phyloP scores from a whole-genome alignment of 106 monocot species.

The Alisma plantagoaquatica region DNA sequence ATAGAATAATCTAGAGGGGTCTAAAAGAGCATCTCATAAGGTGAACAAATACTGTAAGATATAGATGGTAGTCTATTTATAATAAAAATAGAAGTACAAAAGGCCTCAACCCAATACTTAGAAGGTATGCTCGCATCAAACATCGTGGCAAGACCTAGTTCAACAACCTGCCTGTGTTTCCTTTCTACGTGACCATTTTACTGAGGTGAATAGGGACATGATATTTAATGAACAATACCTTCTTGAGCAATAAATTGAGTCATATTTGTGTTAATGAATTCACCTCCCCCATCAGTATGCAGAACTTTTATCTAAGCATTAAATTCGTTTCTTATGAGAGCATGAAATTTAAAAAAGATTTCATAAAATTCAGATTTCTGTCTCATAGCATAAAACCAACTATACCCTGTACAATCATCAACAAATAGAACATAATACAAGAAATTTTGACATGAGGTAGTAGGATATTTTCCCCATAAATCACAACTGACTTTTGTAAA shows the following conservation, averaged over 20 bases:
- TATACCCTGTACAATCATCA: slow-evolving; percentile 1
- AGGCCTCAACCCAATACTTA: neutral
- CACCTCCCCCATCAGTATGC: neutral
- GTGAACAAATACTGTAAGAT: neutral
- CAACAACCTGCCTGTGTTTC: slow-evolving; percentile 5
- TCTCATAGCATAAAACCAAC: neutral
- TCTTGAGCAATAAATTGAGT: neutral
- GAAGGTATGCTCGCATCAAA: neutral
- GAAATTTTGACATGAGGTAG: neutral
- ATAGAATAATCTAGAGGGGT: neutral
- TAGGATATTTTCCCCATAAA: neutral
- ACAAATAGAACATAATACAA: slow-evolving; percentile 2
- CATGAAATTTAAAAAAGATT: neutral
- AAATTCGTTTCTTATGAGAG: neutral
- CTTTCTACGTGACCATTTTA: slow-evolving; percentile 5
- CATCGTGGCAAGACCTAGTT: neutral
- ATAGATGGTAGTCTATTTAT: neutral
- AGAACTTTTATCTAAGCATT: neutral
- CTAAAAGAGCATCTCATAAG: neutral
- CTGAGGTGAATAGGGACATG: slow-evolving; percentile 6
- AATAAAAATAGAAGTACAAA: neutral
- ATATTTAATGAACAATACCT: slow-evolving; percentile 3
- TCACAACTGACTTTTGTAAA: too few relatives aligned
- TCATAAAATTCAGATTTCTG: neutral
- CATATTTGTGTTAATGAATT: neutral